Base-by-base conservation (phyloP, 177 flowering plant genomes). In the Telopea speciosissima region DNA sequence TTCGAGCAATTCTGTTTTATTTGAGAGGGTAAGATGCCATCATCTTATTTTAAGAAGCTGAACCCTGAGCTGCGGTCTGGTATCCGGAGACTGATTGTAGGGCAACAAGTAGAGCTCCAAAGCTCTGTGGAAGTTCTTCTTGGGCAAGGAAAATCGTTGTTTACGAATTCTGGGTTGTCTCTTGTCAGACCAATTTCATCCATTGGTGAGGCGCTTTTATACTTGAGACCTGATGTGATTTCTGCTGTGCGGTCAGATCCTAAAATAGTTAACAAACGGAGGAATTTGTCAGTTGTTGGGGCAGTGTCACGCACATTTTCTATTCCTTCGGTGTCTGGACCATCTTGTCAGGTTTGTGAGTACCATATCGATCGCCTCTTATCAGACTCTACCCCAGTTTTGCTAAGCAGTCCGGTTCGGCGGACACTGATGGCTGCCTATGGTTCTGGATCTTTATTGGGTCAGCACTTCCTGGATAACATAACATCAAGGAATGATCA, bases 261-360 rank as follows among this genome's bases (percentile, higher is more conserved):
- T 22, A 77, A 28, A 28, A 76, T 28, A 42, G 40, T 80, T 25
- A 81, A 84, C 64, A 81, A 76, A 49, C 76, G 73, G 69, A 87
- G 79, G 76, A 83, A 80, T 61, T 33, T 82, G 14, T 78, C 87
- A 70, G 79, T 83, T 65, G 81, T 87, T 81, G 97, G 89, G 71
- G 83, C 89, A 25, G 72, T 89, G 63, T 90, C 92, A n/a, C 87
- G 99, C 8, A 75, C 91, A 61, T 70, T 90, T 75, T 86, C 93
- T 26, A 78, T 79, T 62, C 97, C 97, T 33, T 94, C 96, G 22
- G 91, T 89, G 24, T 88, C 96, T 42, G 92, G 95, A 33, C 94
- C 90, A 67, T 73, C 94, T 33, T 84, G 84, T 76, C 89, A 88
- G 76, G 84, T 77, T 49, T 92, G 93, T 77, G 89, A 82, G 42